These are phyloP conservation scores for Eucalyptus regnans DNA, from an alignment of 345 rosid species.

Conservation along the genomic window DNA sequence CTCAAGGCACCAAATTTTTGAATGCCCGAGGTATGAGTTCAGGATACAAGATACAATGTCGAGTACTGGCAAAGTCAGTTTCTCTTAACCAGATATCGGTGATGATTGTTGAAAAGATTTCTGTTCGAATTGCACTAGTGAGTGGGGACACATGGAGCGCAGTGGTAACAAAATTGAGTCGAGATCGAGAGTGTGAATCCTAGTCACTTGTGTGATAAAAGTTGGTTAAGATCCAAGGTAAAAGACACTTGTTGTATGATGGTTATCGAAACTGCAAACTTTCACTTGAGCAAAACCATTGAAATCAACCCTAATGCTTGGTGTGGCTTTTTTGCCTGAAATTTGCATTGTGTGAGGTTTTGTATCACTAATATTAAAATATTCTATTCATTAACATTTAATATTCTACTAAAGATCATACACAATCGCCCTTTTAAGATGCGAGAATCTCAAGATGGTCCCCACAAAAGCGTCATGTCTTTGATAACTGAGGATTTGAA, in stretches of 20 bases:
- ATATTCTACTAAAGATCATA: too few species aligned
- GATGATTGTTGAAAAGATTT: background rate
- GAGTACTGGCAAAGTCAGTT: background rate
- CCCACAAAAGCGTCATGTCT: background rate
- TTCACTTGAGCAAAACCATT: fast-evolving
- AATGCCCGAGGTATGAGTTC: background rate
- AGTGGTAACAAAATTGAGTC: background rate
- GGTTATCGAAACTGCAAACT: background rate
- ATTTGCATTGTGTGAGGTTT: too few species aligned
- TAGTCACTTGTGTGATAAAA: background rate
- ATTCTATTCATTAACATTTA: too few species aligned
- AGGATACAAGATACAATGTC: background rate
- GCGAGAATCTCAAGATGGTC: background rate
- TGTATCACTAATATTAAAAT: fast-evolving
- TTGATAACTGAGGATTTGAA: background rate
- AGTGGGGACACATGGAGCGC: background rate
- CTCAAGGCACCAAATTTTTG: background rate
- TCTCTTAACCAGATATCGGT: background rate
- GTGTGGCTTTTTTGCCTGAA: too few species aligned
- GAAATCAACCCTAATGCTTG: too few species aligned
- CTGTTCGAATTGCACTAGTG: background rate
- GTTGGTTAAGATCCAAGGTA: background rate
- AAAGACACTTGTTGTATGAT: background rate
- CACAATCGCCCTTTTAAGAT: fast-evolving
- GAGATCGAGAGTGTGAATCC: background rate